These are phyloP conservation scores for Blastocladiella emersonii DNA, from an alignment of 371 early-diverging fungal species.

Conservation along the genomic window DNA sequence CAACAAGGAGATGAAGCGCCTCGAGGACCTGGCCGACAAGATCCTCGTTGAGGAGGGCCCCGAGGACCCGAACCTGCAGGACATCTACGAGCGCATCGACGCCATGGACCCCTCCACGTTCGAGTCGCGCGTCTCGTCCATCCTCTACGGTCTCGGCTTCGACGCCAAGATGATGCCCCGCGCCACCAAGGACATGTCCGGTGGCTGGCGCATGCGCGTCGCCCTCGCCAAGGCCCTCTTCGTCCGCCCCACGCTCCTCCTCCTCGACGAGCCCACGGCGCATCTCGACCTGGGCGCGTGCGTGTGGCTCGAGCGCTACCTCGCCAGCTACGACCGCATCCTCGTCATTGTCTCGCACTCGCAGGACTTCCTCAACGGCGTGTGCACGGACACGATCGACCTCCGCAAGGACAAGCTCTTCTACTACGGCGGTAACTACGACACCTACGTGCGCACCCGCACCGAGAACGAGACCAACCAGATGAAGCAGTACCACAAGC, in stretches of 20 bases:
- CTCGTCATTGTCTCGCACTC: conserved; percentile 95
- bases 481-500: conserved; percentile 94
- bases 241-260: conserved; percentile 84
- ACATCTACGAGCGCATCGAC: conserved; percentile 90
- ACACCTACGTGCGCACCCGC: conserved; percentile 86
- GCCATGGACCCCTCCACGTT: conserved; percentile 82
- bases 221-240: conserved; percentile 94
- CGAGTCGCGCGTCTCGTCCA: conserved; percentile 79
- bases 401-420: conserved; percentile 74
- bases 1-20: conserved; percentile 61
- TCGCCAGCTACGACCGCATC: conserved; percentile 84
- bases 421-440: conserved; percentile 97
- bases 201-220: conserved; percentile 99
- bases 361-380: conserved; percentile 95
- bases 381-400: conserved; percentile 91
- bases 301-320: conserved; percentile 96
- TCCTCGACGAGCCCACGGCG: conserved; percentile 97
- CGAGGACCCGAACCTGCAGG: conserved; percentile 80
- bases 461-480: conserved; percentile 88
- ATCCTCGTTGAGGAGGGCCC: conserved; percentile 63
- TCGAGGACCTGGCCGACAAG: conserved; percentile 83
- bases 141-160: conserved; percentile 94
- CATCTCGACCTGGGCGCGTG: conserved; percentile 94
- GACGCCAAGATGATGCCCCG: conserved; percentile 63
- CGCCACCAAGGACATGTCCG: conserved; percentile 89